Base-by-base conservation (phyloP, 2,329 filamentous ascomycete genomes). In the Alternaria arborescens region DNA sequence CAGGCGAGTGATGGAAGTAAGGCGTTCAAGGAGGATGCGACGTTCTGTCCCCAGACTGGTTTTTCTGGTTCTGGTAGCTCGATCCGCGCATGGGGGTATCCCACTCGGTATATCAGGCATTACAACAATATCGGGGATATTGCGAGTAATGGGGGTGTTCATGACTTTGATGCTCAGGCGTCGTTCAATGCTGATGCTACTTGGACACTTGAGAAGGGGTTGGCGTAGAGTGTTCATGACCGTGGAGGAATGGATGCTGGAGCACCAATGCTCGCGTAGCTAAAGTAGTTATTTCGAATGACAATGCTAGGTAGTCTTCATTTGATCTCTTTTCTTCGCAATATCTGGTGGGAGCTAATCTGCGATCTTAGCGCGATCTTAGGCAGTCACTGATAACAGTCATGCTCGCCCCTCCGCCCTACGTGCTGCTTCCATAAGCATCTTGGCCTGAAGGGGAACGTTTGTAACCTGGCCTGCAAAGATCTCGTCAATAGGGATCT, bases 11-110 rank as follows among this genome's bases (percentile, higher is more conserved):
- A 89, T 62, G 82, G 82, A 55, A 80, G 79, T 56, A 87, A 88
- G 79, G 76, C 79, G 52, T 88, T 89, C 76, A 38, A 77, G 4
- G 87, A 89, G 66, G 87, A 89, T 48, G 86, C 87, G 8, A 89
- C 88, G 0, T 89, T 89, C 75, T 89, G 88, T 70, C 80, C 86
- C 0, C 80, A 84, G 71, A 59, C 81, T 1, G 84, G 83, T 0
- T 75, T 89, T 22, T 85, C 74, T 64, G 84, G 85, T 5, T 70
- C 80, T 43, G 86, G 84, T 7, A 83, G 62, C 62, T 82, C 86
- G 0, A 79, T 89, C 32, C 80, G 85, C 5, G 80, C 86, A 1
- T 89, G 87, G 87, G 82, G 79, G 43, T 88, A 87, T 67, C 87
- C 88, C 0, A 88, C 86, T 0, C 81, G 87, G 44, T 88, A 80